Evolutionary conservation across 2,329 filamentous ascomycete genomes (phyloP).

Genomic region (Aspergillus sp.): DNA sequence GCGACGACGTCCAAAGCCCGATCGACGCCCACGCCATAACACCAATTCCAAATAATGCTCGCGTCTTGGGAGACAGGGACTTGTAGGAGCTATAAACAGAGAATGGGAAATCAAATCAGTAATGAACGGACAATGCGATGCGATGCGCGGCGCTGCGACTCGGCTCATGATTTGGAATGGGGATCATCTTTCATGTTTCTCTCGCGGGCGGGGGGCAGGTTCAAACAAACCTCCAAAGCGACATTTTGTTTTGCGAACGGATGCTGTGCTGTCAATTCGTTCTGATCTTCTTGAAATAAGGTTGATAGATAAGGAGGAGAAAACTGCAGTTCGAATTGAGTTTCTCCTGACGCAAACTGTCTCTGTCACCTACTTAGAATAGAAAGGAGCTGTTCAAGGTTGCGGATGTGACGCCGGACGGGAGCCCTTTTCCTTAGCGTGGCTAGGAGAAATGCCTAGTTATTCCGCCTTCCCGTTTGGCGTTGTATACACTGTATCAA

Average conservation of each 20-base stretch:
- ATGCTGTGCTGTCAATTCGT: no score
- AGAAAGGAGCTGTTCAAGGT: background rate
- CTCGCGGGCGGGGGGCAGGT: background rate
- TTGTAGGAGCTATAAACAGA: conserved; percentile 62
- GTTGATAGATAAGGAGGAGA: no score
- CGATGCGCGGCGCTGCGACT: no score
- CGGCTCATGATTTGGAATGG: no score
- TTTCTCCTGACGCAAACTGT: no score
- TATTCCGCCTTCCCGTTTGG: conserved; percentile 2
- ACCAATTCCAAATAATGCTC: conserved; percentile 69
- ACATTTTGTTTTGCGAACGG: conserved; percentile 25
- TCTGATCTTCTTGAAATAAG: no score
- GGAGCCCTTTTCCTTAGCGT: background rate
- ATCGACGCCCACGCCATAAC: conserved; percentile 73
- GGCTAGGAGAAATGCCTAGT: background rate
- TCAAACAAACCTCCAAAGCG: conserved; percentile 39
- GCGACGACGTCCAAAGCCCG: conserved; percentile 72
- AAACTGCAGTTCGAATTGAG: no score
- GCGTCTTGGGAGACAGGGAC: conserved; percentile 68
- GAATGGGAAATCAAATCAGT: background rate
- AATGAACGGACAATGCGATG: background rate
- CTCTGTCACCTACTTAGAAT: background rate
- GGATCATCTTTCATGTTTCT: no score
- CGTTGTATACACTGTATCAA: background rate
- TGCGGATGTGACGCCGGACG: background rate